Evolutionary conservation across 495 filamentous ascomycete genomes (phyloP).

Genomic region (Chlorociboria aeruginascens): DNA sequence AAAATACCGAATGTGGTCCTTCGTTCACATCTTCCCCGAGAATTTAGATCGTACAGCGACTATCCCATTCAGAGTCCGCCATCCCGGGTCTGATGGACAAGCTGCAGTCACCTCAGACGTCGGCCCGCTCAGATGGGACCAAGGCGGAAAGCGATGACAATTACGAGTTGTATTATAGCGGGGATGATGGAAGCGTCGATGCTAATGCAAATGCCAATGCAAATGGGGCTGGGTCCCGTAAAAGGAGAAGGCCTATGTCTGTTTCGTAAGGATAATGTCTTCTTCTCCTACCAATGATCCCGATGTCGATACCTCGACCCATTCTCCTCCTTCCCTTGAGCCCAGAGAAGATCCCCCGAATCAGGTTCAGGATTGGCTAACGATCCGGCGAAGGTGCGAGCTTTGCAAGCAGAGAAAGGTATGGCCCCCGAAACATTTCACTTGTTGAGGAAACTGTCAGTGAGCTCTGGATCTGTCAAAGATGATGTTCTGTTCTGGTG

Average conservation of each 20-base stretch:
- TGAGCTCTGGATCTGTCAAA: not conserved
- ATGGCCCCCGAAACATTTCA: not conserved
- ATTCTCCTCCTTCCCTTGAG: not conserved
- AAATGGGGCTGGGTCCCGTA: conserved; percentile 20
- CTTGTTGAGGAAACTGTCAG: no score
- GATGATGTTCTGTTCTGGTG: not conserved
- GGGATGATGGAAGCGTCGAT: conserved; percentile 12
- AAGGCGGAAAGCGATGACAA: conserved; percentile 19
- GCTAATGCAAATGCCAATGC: conserved; percentile 11
- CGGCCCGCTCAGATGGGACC: conserved; percentile 3
- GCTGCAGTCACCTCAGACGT: conserved; percentile 12
- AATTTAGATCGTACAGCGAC: not conserved
- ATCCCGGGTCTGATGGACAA: conserved; percentile 11
- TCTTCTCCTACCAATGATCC: conserved; percentile 4
- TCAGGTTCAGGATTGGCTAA: conserved; percentile 14
- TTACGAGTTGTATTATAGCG: conserved; percentile 1
- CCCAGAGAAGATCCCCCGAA: conserved; percentile 1
- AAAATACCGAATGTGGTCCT: conserved; percentile 2
- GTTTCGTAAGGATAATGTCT: conserved; percentile 22
- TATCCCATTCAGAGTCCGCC: not conserved
- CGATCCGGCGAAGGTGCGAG: conserved; percentile 47
- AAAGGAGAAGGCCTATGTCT: conserved; percentile 20
- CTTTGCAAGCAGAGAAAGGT: conserved; percentile 77
- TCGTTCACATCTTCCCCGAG: conserved; percentile 4
- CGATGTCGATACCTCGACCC: not conserved